Evolutionary conservation across 768 basidiomycete species (phyloP).

Genomic region (Scleroderma bovista): DNA sequence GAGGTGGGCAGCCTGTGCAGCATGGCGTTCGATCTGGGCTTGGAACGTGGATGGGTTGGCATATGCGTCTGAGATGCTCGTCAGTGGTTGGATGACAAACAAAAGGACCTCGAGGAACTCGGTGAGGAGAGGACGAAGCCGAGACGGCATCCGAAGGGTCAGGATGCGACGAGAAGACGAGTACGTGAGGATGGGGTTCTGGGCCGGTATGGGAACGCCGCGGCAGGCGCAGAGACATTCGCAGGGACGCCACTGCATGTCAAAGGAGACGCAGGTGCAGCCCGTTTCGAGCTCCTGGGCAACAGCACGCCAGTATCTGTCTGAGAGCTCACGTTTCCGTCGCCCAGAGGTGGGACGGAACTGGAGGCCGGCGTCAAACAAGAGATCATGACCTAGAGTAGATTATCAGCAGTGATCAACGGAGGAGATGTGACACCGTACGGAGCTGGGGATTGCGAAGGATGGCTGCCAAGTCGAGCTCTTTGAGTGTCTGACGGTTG

Average conservation of each 20-base stretch:
- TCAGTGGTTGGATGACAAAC: conserved; percentile 78
- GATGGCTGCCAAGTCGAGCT: conserved; percentile 81
- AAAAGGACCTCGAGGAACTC: conserved; percentile 81
- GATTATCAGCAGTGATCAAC: conserved; percentile 1
- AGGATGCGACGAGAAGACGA: conserved; percentile 40
- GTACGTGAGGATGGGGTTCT: conserved; percentile 39
- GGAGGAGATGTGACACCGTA: conserved; percentile 36
- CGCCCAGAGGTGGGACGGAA: conserved; percentile 74
- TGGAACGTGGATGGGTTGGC: conserved; percentile 54
- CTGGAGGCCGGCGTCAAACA: conserved; percentile 82
- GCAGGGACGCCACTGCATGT: conserved; percentile 49
- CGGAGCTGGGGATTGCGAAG: conserved; percentile 88
- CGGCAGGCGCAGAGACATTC: conserved; percentile 53
- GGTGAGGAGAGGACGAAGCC: conserved; percentile 60
- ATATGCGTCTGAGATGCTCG: conserved; percentile 54
- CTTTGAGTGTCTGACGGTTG: conserved; percentile 76
- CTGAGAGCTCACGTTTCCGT: conserved; percentile 64
- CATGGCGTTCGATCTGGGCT: conserved; percentile 55
- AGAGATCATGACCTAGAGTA: conserved; percentile 72
- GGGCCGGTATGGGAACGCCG: conserved; percentile 36
- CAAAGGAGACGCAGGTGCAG: conserved; percentile 81
- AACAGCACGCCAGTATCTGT: conserved; percentile 84
- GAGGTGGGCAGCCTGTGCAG: conserved; percentile 61
- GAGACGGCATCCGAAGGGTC: conserved; percentile 66
- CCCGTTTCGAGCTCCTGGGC: conserved; percentile 70